phyloP scores from a whole-genome alignment of 306 rosid genomes.

The Cicer pinnatifidum region DNA sequence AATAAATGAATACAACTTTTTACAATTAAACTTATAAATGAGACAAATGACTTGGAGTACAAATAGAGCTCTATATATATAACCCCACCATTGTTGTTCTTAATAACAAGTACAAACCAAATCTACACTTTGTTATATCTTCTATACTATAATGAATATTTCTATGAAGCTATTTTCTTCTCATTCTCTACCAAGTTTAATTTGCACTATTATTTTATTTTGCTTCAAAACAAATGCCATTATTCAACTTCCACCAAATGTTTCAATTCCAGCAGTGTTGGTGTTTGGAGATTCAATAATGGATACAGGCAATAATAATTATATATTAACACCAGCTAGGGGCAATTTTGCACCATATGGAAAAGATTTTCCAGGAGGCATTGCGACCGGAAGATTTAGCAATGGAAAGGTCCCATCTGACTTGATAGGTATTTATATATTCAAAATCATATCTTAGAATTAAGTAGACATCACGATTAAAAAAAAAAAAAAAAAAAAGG shows the following conservation, averaged over 20 bases:
- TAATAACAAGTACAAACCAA: not conserved
- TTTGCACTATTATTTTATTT: not conserved
- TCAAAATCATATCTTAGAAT: not conserved
- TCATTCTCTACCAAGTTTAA: not conserved
- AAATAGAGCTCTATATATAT: not conserved
- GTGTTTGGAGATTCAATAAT: conserved; percentile 76
- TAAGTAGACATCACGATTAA: too few relatives aligned
- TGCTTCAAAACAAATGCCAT: conserved; percentile 2
- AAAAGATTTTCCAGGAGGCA: conserved; percentile 35
- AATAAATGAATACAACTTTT: too few relatives aligned
- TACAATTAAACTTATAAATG: too few relatives aligned
- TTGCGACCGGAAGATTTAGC: conserved; percentile 47
- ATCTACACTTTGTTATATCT: not conserved
- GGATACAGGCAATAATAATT: conserved; percentile 81
- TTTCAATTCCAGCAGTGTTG: conserved; percentile 56
- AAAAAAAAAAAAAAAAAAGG: too few relatives aligned
- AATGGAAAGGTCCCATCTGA: conserved; percentile 55
- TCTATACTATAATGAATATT: not conserved
- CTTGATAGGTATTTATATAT: conserved; percentile 24
- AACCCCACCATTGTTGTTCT: not conserved
- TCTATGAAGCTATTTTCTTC: conserved; percentile 11
- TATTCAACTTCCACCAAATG: conserved; percentile 48
- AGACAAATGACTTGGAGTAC: too few relatives aligned
- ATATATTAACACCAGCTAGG: not conserved
- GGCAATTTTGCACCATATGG: conserved; percentile 50